Percentiles rank a stretch among this genome's conserved stretches.
Evolutionary conservation across 345 rosid genomes (phyloP).

Genomic region (Mallotus nudiflorus): DNA sequence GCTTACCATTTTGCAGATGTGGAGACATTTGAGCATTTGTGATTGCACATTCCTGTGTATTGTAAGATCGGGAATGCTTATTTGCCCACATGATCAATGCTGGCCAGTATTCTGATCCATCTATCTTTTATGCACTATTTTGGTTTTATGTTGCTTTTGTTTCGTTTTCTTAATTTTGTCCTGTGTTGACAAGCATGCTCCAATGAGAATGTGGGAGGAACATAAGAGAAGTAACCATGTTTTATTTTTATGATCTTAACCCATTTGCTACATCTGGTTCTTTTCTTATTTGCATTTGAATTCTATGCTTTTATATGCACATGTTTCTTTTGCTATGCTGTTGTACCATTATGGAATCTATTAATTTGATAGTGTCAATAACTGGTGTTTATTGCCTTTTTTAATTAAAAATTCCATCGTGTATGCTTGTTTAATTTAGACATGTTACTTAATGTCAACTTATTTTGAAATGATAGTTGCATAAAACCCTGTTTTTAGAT

Average conservation of each 20-base stretch:
- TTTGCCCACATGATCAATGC: slow-evolving; percentile 48
- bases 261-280: background rate
- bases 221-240: background rate
- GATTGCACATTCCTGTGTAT: background rate
- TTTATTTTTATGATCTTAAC: background rate
- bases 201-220: background rate
- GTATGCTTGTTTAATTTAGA: background rate
- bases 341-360: background rate
- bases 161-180: background rate
- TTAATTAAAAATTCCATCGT: background rate
- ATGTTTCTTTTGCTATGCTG: background rate
- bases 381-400: background rate
- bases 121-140: background rate
- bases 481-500: background rate
- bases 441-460: background rate
- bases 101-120: slow-evolving; percentile 45
- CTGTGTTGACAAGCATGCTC: background rate
- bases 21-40: background rate
- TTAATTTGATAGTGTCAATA: background rate
- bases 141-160: background rate
- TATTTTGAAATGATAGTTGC: background rate
- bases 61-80: slow-evolving; percentile 32
- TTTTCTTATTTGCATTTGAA: background rate
- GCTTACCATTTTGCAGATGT: slow-evolving; percentile 1
- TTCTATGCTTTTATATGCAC: background rate